These are phyloP conservation scores for Russula olivacea DNA, from an alignment of 768 basidiomycete genomes.

Conservation along the genomic window DNA sequence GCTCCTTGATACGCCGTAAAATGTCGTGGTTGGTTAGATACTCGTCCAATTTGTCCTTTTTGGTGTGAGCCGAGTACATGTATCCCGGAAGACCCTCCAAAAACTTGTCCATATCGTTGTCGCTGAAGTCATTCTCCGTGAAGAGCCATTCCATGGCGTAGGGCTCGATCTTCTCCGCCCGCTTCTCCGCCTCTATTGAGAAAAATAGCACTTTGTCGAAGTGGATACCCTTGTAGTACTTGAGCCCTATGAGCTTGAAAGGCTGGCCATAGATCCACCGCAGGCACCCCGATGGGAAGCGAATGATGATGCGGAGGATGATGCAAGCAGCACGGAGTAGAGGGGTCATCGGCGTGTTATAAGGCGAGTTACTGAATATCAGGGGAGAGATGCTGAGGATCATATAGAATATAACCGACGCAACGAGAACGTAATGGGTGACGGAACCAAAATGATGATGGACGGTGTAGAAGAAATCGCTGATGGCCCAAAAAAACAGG, in stretches of 20 bases:
- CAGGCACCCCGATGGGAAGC: not conserved
- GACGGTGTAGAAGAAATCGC: slow-evolving; percentile 12
- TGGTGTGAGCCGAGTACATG: slow-evolving; percentile 2
- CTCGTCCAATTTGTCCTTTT: too few relatives aligned
- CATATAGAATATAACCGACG: not conserved
- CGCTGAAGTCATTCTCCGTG: slow-evolving; percentile 12
- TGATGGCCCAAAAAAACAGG: slow-evolving; percentile 18
- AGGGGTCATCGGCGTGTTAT: slow-evolving; percentile 14
- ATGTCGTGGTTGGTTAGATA: not conserved
- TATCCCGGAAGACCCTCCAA: slow-evolving; percentile 17
- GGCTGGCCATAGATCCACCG: not conserved
- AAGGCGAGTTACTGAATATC: slow-evolving; percentile 11
- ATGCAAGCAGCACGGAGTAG: not conserved
- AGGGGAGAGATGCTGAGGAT: slow-evolving; percentile 15
- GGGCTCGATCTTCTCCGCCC: not conserved
- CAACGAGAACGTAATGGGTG: not conserved
- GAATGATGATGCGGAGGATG: not conserved
- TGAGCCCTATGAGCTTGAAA: not conserved
- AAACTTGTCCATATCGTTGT: slow-evolving; percentile 17
- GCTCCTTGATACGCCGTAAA: slow-evolving; percentile 6
- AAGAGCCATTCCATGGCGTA: slow-evolving; percentile 15
- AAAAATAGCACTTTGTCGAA: not conserved
- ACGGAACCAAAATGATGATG: not conserved
- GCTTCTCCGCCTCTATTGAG: not conserved
- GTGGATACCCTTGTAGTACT: not conserved